Conservation (phyloP, 805 yeast species). For the Starmerella sirachaensis region DNA sequence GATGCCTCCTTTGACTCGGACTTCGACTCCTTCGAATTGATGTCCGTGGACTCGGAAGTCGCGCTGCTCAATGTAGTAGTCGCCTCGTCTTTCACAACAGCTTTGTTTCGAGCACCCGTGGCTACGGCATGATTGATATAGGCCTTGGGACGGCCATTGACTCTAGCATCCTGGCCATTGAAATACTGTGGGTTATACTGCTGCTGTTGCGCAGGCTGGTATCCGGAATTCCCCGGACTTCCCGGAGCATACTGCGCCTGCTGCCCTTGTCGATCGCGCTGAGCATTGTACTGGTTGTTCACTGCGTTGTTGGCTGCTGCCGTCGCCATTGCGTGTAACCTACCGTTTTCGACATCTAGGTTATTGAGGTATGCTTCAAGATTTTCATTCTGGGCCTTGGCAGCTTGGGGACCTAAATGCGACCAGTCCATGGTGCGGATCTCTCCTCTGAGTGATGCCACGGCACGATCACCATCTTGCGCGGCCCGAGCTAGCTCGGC, state of each 20-base stretch:
- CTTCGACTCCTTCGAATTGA: neutral
- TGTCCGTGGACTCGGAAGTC: conserved; percentile 3
- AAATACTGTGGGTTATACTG: neutral
- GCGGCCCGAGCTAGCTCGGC: conserved; percentile 7
- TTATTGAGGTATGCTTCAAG: conserved; percentile 13
- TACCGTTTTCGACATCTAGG: conserved; percentile 12
- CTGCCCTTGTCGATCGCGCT: neutral
- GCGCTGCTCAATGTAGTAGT: conserved; percentile 1
- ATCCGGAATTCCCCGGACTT: too few relatives aligned
- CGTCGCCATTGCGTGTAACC: conserved; percentile 8
- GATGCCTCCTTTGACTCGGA: conserved; percentile 10
- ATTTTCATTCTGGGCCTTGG: conserved; percentile 15
- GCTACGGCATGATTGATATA: neutral
- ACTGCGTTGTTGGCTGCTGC: conserved; percentile 4
- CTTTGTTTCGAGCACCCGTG: conserved; percentile 10
- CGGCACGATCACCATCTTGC: conserved; percentile 12
- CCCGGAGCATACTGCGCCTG: neutral
- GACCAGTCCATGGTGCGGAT: conserved; percentile 16
- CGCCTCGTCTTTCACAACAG: conserved; percentile 7
- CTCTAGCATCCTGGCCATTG: neutral
- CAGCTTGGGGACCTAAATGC: conserved; percentile 17
- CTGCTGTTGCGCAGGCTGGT: neutral
- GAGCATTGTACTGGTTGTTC: neutral
- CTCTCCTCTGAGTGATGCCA: conserved; percentile 12
- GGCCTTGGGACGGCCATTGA: neutral